Conservation (phyloP, 169 alveolate species). For the Cryptosporidium ubiquitum region DNA sequence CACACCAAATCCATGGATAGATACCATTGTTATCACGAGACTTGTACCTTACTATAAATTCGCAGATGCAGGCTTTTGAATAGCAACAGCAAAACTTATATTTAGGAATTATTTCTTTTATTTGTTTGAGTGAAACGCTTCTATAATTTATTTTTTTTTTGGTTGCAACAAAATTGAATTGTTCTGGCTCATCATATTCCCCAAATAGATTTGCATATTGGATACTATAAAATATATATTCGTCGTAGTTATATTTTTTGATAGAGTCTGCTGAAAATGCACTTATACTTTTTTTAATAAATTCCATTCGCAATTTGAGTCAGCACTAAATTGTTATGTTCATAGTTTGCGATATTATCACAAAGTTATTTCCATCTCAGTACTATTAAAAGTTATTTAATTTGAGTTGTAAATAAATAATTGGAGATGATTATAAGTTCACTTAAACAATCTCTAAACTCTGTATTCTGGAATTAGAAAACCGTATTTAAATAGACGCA, state of each 20-base stretch:
- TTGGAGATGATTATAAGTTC: background rate
- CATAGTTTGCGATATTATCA: background rate
- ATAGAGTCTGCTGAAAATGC: background rate
- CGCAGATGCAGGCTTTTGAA: constrained; percentile 15
- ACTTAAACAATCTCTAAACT: background rate
- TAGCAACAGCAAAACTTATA: constrained; percentile 57
- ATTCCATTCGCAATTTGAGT: background rate
- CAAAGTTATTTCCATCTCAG: background rate
- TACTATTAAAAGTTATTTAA: background rate
- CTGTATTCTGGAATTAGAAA: too few species aligned
- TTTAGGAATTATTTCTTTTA: constrained; percentile 39
- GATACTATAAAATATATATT: constrained; percentile 36
- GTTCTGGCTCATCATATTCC: background rate
- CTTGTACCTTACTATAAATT: constrained; percentile 48
- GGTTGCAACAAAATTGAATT: background rate
- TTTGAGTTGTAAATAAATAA: background rate
- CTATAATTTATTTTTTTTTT: background rate
- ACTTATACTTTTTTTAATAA: constrained; percentile 1
- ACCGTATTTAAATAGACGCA: background rate
- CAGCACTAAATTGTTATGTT: background rate
- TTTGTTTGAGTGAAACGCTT: constrained; percentile 12
- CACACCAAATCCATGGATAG: constrained; percentile 68
- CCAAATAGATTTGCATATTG: constrained; percentile 30
- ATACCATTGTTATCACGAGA: constrained; percentile 43
- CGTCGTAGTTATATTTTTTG: background rate